Conservation (phyloP, 306 rosid species). For the Fagus crenata region DNA sequence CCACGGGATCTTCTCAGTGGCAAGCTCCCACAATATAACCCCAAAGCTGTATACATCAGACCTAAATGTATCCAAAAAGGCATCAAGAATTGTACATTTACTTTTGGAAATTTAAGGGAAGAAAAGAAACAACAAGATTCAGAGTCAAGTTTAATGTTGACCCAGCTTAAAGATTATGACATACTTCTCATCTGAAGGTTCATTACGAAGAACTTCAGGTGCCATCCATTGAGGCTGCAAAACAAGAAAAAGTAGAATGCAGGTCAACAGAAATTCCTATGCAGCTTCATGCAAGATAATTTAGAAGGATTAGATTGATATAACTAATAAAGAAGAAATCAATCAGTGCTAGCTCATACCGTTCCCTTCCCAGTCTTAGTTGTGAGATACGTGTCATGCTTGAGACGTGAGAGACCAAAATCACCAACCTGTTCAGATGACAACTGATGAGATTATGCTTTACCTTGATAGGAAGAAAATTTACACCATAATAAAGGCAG, state of each 20-base stretch:
- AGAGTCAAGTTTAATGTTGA: not conserved
- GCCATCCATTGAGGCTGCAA: conserved; percentile 99
- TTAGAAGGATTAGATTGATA: conserved; percentile 18
- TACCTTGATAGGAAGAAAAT: conserved; percentile 13
- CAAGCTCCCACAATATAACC: conserved; percentile 97
- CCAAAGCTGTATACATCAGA: conserved; percentile 98
- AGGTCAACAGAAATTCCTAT: not conserved
- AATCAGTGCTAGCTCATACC: conserved; percentile 41
- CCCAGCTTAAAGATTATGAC: conserved; percentile 28
- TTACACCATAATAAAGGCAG: conserved; percentile 18
- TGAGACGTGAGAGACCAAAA: conserved; percentile 97
- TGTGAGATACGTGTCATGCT: conserved; percentile 85
- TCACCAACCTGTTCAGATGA: conserved; percentile 76
- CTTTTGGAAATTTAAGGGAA: conserved; percentile 13
- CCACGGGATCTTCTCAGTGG: conserved; percentile 98
- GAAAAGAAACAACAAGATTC: conserved; percentile 11
- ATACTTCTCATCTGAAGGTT: conserved; percentile 95
- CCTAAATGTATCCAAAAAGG: conserved; percentile 52
- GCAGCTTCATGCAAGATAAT: conserved; percentile 10
- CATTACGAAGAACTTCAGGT: conserved; percentile 98
- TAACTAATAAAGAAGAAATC: conserved; percentile 11
- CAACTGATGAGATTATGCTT: conserved; percentile 24
- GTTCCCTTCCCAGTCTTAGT: conserved; percentile 99
- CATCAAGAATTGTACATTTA: conserved; percentile 12
- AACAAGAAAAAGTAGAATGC: conserved; percentile 26